Base-by-base conservation (phyloP, 176 grass and related monocot species). In the Puya raimondii region DNA sequence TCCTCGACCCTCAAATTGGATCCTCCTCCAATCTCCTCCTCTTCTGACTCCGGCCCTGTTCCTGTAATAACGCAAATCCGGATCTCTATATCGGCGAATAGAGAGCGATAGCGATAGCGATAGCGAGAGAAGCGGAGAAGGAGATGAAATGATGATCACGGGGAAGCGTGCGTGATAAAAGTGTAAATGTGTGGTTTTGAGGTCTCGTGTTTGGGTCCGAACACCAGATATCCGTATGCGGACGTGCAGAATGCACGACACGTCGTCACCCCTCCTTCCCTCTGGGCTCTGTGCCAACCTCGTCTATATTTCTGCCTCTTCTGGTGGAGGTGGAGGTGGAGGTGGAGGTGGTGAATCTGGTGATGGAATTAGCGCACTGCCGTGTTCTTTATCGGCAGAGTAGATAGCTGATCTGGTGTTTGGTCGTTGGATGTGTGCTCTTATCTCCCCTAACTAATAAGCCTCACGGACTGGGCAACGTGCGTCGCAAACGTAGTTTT, bases 81-180 rank as follows among this genome's bases (percentile, higher is more conserved):
- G 52, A 56, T 56, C 56, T 61, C 56, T 42, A 42, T 42, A 42
- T 81, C 81, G 77, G 71, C 77, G 70, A 70, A 77, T 70, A 73
- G 54, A 14, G 79, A 56, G 78, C 64, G 53, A 27, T 10, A 50
- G 57, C 53, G 23, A 21, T 12, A 74, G 33, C 48, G 53, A 9
- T n/a, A 18, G 58, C 12, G 6, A 48, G 51, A 73, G 33, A 18
- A 33, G 50, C 23, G 18, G n/a, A 27, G 6, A 21, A 47, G 70
- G 54, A 73, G 70, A 22, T 26, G 70, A 26, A 26, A 47, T 72
- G 70, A 57, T 72, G 70, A 54, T 54, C 25, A 72, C 54, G 12
- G 18, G 49, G 68, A 49, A 9, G 5, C 22, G 21, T 17, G 50
- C 51, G 17, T 22, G 27, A 73, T 27, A 25, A 20, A 12, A 13